Percentiles rank a stretch among this genome's conserved stretches.
phyloP scores from a whole-genome alignment of 108 stramenopile genomes.

The Thalassiosira profunda region DNA sequence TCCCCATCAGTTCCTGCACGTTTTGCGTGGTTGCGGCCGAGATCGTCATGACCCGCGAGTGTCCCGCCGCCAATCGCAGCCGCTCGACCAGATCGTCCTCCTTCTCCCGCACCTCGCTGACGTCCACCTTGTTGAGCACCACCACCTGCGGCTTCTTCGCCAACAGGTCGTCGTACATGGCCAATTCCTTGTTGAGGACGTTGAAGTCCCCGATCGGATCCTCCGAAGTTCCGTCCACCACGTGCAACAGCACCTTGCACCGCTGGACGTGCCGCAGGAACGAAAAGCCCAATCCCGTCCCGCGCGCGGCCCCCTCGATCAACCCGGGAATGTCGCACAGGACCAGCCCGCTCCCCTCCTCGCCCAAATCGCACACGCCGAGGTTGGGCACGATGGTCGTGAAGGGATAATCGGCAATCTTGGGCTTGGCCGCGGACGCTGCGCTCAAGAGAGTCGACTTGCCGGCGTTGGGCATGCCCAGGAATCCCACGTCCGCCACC shows the following conservation, averaged over 20 bases:
- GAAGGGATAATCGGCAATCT: conserved; percentile 98
- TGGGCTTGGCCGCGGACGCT: conserved; percentile 90
- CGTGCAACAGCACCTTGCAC: conserved; percentile 93
- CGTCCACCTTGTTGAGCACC: conserved; percentile 95
- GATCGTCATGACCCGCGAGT: conserved; percentile 82
- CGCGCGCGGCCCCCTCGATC: conserved; percentile 89
- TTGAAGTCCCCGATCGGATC: conserved; percentile 94
- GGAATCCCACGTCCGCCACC: conserved; percentile 96
- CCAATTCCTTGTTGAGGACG: conserved; percentile 94
- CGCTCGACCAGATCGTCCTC: conserved; percentile 71
- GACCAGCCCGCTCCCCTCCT: conserved; percentile 85
- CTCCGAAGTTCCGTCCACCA: conserved; percentile 94
- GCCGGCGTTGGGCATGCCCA: conserved; percentile 99
- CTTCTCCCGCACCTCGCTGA: conserved; percentile 82
- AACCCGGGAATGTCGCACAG: conserved; percentile 96
- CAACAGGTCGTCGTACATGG: conserved; percentile 82
- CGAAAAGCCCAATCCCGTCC: conserved; percentile 89
- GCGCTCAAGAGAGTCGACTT: conserved; percentile 94
- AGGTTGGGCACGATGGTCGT: conserved; percentile 98
- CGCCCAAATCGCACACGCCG: conserved; percentile 92
- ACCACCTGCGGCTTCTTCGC: conserved; percentile 96
- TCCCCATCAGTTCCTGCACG: conserved; percentile 92
- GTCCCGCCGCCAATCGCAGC: conserved; percentile 80
- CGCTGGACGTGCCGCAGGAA: conserved; percentile 94
- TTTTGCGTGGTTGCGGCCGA: conserved; percentile 88